Conservation (phyloP, 306 rosid genomes). For the Rosa lucieae region DNA sequence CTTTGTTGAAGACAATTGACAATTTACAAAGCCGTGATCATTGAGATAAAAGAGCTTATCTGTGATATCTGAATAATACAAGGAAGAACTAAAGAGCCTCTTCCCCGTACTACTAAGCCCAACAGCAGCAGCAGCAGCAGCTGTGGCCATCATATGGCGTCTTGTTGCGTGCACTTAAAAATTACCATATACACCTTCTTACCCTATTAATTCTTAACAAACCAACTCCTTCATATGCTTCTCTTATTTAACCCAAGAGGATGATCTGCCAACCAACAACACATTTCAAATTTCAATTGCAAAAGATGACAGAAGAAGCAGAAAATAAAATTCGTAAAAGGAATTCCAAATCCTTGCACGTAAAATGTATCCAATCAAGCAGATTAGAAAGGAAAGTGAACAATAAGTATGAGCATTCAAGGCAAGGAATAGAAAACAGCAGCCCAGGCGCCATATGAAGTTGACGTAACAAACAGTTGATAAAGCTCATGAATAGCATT, state of each 20-base stretch:
- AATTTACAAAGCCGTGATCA: conserved; percentile 54
- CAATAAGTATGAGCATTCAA: not conserved
- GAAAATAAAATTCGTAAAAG: not conserved
- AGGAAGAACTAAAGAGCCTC: conserved; percentile 78
- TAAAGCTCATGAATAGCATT: not conserved
- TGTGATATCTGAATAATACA: conserved; percentile 63
- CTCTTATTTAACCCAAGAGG: not conserved
- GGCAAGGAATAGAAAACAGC: too few species aligned
- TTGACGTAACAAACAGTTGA: not conserved
- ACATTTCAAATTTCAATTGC: not conserved
- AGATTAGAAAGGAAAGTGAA: not conserved
- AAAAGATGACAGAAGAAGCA: not conserved
- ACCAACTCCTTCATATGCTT: not conserved
- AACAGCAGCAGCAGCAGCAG: conserved; percentile 80
- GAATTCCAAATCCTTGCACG: not conserved
- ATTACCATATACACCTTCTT: conserved; percentile 37
- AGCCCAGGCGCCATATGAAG: not conserved
- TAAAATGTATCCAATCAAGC: not conserved
- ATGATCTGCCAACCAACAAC: conserved; percentile 11
- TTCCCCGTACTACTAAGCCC: conserved; percentile 83
- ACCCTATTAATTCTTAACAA: conserved; percentile 15
- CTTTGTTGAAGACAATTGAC: conserved; percentile 53
- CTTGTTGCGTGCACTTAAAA: conserved; percentile 30
- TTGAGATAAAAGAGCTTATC: conserved; percentile 56
- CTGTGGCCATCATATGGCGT: conserved; percentile 77